phyloP scores from a whole-genome alignment of 2,329 filamentous ascomycete genomes.

The Xylaria sp. region DNA sequence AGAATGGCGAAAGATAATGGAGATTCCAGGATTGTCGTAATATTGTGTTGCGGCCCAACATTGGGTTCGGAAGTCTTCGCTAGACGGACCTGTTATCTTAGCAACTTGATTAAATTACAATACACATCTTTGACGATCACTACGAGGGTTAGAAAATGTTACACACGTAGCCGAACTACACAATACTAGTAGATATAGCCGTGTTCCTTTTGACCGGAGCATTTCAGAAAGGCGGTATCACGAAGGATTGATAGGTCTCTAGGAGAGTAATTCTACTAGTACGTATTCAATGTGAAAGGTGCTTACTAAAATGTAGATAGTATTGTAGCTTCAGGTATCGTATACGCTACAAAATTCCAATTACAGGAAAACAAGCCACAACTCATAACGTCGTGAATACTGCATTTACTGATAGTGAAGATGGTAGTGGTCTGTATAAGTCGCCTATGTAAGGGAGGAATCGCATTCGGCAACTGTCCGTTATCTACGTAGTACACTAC shows the following conservation, averaged over 20 bases:
- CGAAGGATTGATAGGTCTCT: neutral
- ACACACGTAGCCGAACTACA: neutral
- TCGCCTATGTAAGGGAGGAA: neutral
- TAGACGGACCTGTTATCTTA: neutral
- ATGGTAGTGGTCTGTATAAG: neutral
- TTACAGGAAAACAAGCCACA: neutral
- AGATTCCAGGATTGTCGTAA: neutral
- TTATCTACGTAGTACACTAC: neutral
- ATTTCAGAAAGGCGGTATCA: neutral
- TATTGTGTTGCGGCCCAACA: constrained; percentile 10
- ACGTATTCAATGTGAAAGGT: neutral
- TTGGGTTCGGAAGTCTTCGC: neutral
- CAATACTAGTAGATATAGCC: neutral
- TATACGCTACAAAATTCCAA: neutral
- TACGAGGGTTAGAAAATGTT: neutral
- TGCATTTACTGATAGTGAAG: neutral
- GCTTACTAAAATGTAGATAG: neutral
- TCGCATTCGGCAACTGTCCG: neutral
- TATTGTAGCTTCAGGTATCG: neutral
- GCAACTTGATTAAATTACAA: neutral
- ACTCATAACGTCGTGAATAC: constrained; percentile 1
- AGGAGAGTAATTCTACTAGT: neutral
- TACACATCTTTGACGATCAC: no score
- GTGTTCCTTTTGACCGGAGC: neutral
- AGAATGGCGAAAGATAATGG: neutral